Conservation (phyloP, 2,329 filamentous ascomycete genomes). For the Fusarium solani-melongenae region DNA sequence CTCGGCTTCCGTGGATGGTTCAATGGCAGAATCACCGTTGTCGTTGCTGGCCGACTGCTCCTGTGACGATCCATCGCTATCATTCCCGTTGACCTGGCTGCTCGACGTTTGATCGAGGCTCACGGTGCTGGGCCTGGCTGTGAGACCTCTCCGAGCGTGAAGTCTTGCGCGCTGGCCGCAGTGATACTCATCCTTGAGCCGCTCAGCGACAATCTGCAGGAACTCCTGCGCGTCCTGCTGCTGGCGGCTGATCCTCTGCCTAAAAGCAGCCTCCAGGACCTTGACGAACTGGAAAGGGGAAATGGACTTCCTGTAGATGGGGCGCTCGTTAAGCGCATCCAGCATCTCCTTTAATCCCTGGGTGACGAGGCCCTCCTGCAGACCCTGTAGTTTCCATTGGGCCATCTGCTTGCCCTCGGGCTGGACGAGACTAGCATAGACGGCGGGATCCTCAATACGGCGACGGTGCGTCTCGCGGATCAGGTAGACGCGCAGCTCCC, state of each 20-base stretch:
- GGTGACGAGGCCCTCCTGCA: slow-evolving; percentile 87
- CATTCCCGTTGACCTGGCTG: slow-evolving; percentile 34
- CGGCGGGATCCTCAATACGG: slow-evolving; percentile 78
- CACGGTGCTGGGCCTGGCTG: slow-evolving; percentile 17
- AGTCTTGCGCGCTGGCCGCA: slow-evolving; percentile 80
- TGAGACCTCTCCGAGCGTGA: slow-evolving; percentile 56
- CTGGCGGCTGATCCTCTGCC: slow-evolving; percentile 89
- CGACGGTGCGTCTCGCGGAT: slow-evolving; percentile 91
- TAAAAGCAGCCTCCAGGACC: slow-evolving; percentile 86
- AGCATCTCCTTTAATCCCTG: slow-evolving; percentile 91
- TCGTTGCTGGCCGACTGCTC: slow-evolving; percentile 20
- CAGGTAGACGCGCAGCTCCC: slow-evolving; percentile 88
- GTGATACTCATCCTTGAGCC: slow-evolving; percentile 93
- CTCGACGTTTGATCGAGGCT: slow-evolving; percentile 31
- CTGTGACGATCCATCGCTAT: slow-evolving; percentile 7
- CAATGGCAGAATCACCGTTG: slow-evolving; percentile 35
- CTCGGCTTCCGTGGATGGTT: slow-evolving; percentile 35
- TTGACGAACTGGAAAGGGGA: slow-evolving; percentile 86
- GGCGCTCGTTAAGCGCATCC: slow-evolving; percentile 91
- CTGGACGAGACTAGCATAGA: slow-evolving; percentile 75
- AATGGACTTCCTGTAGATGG: slow-evolving; percentile 93
- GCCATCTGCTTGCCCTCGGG: slow-evolving; percentile 58
- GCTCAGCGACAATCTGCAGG: slow-evolving; percentile 90
- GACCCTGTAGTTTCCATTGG: slow-evolving; percentile 70
- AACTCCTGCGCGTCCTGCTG: slow-evolving; percentile 99